phyloP scores from a whole-genome alignment of 2,329 filamentous ascomycete species.

The Grosmannia huntii region DNA sequence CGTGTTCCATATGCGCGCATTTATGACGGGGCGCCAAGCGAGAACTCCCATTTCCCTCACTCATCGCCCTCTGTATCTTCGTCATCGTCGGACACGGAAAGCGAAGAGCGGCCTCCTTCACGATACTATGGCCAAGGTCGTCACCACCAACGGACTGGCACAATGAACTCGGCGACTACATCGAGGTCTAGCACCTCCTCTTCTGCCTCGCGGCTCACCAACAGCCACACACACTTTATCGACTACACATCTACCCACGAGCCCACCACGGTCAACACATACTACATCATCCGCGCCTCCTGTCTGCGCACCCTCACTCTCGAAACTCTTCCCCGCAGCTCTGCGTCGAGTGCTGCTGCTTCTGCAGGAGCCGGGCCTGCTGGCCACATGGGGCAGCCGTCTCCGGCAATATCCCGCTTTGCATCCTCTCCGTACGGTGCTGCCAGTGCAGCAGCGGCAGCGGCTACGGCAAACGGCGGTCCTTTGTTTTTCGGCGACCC shows the following conservation, averaged over 20 bases:
- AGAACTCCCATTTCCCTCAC: conserved; percentile 38
- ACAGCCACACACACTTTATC: conserved; percentile 49
- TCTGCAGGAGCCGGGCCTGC: conserved; percentile 28
- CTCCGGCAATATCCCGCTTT: conserved; percentile 20
- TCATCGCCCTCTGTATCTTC: conserved; percentile 25
- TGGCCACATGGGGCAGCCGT: conserved; percentile 22
- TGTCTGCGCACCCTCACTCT: conserved; percentile 55
- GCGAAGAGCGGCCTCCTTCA: conserved; percentile 28
- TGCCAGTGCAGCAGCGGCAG: conserved; percentile 36
- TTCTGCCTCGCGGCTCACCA: conserved; percentile 17
- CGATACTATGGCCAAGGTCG: conserved; percentile 9
- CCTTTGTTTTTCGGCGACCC: conserved; percentile 59
- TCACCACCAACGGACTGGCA: conserved; percentile 24
- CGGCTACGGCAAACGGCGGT: conserved; percentile 38
- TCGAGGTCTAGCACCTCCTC: conserved; percentile 43
- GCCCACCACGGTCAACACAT: conserved; percentile 46
- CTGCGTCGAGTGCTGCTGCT: conserved; percentile 20
- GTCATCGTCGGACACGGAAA: conserved; percentile 35
- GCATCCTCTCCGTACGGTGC: conserved; percentile 25
- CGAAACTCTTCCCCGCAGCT: conserved; percentile 49
- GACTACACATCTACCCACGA: conserved; percentile 59
- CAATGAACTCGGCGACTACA: conserved; percentile 29
- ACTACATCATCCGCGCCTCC: conserved; percentile 53
- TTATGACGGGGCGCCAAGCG: conserved; percentile 27
- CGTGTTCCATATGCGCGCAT: conserved; percentile 47